These are phyloP conservation scores for Yarrowia keelungensis DNA, from an alignment of 805 yeast genomes.

Conservation along the genomic window DNA sequence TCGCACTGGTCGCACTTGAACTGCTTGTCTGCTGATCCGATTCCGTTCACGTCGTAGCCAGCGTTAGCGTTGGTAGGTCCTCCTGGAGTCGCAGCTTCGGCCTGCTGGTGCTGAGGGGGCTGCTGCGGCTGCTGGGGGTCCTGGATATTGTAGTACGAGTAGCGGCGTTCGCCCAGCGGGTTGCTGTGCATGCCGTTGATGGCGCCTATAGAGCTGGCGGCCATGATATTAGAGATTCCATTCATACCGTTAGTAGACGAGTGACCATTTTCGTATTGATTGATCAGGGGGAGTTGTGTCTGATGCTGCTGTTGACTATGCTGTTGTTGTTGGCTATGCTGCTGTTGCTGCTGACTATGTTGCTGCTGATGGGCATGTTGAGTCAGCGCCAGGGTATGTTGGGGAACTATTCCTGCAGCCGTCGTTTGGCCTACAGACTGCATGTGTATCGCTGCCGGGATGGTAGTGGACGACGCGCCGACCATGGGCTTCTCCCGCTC, in stretches of 20 bases:
- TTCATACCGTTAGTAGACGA: constrained; percentile 7
- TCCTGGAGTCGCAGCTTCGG: neutral
- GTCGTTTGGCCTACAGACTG: constrained; percentile 18
- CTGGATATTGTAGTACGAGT: constrained; percentile 23
- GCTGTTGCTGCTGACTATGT: neutral
- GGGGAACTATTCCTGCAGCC: neutral
- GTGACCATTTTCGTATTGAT: constrained; percentile 17
- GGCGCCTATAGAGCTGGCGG: neutral
- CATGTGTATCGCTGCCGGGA: constrained; percentile 23
- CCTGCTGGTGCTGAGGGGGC: constrained; percentile 14
- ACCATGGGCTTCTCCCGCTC: constrained; percentile 24
- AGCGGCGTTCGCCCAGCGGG: constrained; percentile 16
- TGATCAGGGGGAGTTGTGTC: neutral
- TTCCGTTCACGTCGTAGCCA: constrained; percentile 12
- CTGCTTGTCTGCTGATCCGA: constrained; percentile 28
- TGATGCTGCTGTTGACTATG: neutral
- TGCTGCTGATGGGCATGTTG: constrained; percentile 3
- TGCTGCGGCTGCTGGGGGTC: constrained; percentile 13
- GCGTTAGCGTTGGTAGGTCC: neutral
- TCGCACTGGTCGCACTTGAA: constrained; percentile 41
- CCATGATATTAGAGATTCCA: constrained; percentile 12
- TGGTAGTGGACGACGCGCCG: neutral
- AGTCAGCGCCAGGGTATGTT: constrained; percentile 1
- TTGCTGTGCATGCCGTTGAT: constrained; percentile 32
- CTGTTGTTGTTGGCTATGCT: neutral